These are phyloP conservation scores for Monosporascus sp. DNA, from an alignment of 2,329 filamentous ascomycete species.

Conservation along the genomic window DNA sequence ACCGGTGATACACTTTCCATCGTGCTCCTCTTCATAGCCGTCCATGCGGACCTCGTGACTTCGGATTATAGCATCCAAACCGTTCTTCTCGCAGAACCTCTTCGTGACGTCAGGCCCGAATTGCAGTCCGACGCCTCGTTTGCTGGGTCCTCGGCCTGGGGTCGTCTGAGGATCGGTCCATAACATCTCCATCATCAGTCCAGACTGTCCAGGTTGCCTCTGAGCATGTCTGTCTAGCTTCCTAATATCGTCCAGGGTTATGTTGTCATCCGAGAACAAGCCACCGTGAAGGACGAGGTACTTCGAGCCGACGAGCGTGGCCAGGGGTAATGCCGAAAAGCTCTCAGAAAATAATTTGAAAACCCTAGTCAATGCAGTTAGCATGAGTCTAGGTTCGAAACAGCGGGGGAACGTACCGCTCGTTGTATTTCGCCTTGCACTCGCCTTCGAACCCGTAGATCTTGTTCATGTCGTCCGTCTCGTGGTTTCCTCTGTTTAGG, in stretches of 20 bases:
- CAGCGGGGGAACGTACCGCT: slow-evolving; percentile 43
- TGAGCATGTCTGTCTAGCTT: slow-evolving; percentile 89
- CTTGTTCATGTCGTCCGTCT: slow-evolving; percentile 98
- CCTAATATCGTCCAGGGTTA: slow-evolving; percentile 87
- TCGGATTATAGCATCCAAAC: slow-evolving; percentile 88
- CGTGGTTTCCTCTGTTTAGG: slow-evolving; percentile 96
- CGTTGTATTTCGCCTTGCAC: slow-evolving; percentile 97
- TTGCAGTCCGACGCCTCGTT: slow-evolving; percentile 92
- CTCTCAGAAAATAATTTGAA: slow-evolving; percentile 99
- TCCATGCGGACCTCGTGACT: slow-evolving; percentile 99
- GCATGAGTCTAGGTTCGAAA: neutral
- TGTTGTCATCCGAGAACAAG: slow-evolving; percentile 91
- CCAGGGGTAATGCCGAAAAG: slow-evolving; percentile 89
- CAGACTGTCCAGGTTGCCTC: slow-evolving; percentile 85
- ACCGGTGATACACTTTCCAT: slow-evolving; percentile 91
- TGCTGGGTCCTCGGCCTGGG: slow-evolving; percentile 86
- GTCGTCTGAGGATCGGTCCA: slow-evolving; percentile 94
- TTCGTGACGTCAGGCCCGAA: slow-evolving; percentile 97
- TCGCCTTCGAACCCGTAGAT: slow-evolving; percentile 98
- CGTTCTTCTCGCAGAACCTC: slow-evolving; percentile 93
- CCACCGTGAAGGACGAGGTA: slow-evolving; percentile 92
- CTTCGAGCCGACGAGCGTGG: slow-evolving; percentile 85
- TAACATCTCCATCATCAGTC: slow-evolving; percentile 99
- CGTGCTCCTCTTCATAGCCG: slow-evolving; percentile 97
- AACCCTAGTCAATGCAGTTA: slow-evolving; percentile 43